Conservation (phyloP, 495 filamentous ascomycete species). For the Xylaria scruposa region DNA sequence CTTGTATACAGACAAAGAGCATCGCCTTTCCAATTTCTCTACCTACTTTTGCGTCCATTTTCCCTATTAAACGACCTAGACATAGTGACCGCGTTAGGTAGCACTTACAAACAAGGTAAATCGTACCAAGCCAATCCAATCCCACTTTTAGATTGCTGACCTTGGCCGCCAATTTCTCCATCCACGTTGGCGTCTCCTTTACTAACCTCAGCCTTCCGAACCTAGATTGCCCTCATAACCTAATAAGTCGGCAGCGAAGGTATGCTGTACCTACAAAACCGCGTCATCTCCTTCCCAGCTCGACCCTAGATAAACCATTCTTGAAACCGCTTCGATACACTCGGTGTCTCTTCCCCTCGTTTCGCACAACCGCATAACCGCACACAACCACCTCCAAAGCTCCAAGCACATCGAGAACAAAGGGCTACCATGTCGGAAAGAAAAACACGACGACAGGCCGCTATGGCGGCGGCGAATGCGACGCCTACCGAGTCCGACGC, state of each 20-base stretch:
- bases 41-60: not conserved
- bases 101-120: constrained; percentile 4
- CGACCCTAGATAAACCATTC: not conserved
- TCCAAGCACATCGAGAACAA: not conserved
- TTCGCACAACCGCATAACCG: too few species aligned
- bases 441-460: constrained; percentile 44
- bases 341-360: not conserved
- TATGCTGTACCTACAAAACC: constrained; percentile 8
- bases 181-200: constrained; percentile 26
- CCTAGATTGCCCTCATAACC: not conserved
- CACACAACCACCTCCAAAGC: not conserved
- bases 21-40: not conserved
- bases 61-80: not conserved
- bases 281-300: not conserved
- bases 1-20: not conserved
- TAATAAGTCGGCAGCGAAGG: not conserved
- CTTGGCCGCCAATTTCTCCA: constrained; percentile 16
- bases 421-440: constrained; percentile 40
- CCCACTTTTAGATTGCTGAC: constrained; percentile 26
- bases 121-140: constrained; percentile 12
- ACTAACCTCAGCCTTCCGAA: not conserved
- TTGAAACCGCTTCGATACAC: constrained; percentile 11
- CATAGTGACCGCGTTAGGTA: not conserved
- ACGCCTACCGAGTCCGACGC: constrained; percentile 26
- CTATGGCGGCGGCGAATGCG: constrained; percentile 37